Evolutionary conservation across 495 filamentous ascomycete genomes (phyloP), one percentile per base, ranked within the genome.

Genomic region (Pseudomonodictys pantanalensis): DNA sequence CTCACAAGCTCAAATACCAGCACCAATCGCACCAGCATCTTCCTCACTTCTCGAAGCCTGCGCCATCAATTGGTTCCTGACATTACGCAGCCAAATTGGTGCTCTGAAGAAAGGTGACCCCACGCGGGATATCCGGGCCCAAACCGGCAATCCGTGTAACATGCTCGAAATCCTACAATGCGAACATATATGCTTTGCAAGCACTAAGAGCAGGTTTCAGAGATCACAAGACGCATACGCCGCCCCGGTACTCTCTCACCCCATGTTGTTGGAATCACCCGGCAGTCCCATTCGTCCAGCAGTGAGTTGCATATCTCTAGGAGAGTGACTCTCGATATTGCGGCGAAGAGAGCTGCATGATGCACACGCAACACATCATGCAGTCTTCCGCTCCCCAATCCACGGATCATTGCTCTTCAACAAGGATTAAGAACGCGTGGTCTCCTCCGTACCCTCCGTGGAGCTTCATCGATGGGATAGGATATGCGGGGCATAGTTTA

Each of bases 1-100:
- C 8, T 38, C 32, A 38, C 32, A 38, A n/a, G 32, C 32, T 38
- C 32, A n/a, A n/a, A n/a, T n/a, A n/a, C n/a, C n/a, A n/a, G 17
- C 17, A 17, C 52, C 52, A 56, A 56, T 56, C 3, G 52, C 52
- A 18, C 3, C 41, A 7, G 11, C 24, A 2, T 28, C n/a, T 46
- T 41, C 4, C 28, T 9, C 38, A 56, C 12, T 54, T 56, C 41
- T 45, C 15, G 52, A 56, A 56, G 25, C 9, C 52, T 26, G 44
- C 24, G 38, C 15, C 9, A 44, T 17, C 23, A 46, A 56, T 56
- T 56, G 52, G 52, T 25, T 24, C 12, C 24, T 30, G 9, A 23
- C 15, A 25, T 45, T 17, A 45, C 18, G 42, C 45, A 32, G 23
- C 38, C 25, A 55, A 44, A 55, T 55, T 44, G 52, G 32, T 44